These are phyloP conservation scores for Agaricales sp. DNA, from an alignment of 1,284 basidiomycete genomes.

Conservation along the genomic window DNA sequence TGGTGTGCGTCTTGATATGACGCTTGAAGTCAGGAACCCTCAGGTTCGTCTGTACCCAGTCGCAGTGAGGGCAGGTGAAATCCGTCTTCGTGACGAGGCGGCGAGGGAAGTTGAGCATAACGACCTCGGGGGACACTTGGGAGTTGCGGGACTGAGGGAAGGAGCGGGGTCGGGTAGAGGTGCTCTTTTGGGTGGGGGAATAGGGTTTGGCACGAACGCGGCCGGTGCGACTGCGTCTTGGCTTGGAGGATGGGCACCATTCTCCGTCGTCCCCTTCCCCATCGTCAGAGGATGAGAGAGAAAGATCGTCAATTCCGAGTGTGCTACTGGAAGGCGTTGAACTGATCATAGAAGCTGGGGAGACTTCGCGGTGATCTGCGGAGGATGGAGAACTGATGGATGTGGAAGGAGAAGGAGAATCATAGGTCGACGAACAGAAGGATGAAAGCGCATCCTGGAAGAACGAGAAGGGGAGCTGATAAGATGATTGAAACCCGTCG, in stretches of 20 bases:
- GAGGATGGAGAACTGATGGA: no score
- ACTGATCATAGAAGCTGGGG: no score
- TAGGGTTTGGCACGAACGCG: neutral
- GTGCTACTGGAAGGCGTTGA: no score
- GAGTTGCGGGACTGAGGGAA: neutral
- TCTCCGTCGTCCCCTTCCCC: neutral
- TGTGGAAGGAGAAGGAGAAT: no score
- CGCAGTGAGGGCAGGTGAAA: slow-evolving; percentile 23
- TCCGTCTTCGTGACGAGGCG: slow-evolving; percentile 7
- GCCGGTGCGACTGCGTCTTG: no score
- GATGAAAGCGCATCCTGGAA: no score
- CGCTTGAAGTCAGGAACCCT: slow-evolving; percentile 43
- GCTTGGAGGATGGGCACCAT: neutral
- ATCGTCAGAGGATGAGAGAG: neutral
- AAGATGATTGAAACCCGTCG: no score
- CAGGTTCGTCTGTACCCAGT: slow-evolving; percentile 24
- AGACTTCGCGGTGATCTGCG: no score
- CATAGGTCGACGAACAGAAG: no score
- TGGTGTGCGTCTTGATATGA: slow-evolving; percentile 39
- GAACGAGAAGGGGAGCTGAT: no score
- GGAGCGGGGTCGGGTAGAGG: neutral
- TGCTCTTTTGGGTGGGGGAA: neutral
- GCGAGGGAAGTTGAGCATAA: neutral
- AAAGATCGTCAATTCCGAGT: neutral
- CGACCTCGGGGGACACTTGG: neutral